These are phyloP conservation scores for Gloeophyllum trabeum DNA, from an alignment of 768 basidiomycete species.

Conservation along the genomic window DNA sequence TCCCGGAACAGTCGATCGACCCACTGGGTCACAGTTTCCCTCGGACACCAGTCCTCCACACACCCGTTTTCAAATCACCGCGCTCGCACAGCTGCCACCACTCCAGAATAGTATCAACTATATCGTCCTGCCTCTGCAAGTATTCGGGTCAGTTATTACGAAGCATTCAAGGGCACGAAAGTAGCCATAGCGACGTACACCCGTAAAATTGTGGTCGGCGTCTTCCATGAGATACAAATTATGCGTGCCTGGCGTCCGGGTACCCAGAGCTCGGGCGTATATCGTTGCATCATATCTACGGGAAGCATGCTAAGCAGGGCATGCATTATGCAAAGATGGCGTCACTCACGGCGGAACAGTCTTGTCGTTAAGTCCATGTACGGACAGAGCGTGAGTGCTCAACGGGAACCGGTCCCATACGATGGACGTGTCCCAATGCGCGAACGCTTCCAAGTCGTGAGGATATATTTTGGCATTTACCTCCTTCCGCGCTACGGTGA, in stretches of 20 bases:
- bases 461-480: constrained; percentile 41
- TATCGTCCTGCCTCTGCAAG: constrained; percentile 45
- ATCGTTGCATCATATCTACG: constrained; percentile 61
- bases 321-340: neutral
- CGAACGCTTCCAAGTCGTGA: constrained; percentile 50
- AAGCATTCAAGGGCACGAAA: neutral
- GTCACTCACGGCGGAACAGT: constrained; percentile 57
- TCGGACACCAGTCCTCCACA: constrained; percentile 49
- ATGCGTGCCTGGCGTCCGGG: constrained; percentile 55
- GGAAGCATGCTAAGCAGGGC: neutral
- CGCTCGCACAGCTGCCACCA: constrained; percentile 47
- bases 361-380: constrained; percentile 65
- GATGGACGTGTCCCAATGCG: constrained; percentile 51
- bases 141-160: neutral
- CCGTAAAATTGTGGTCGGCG: constrained; percentile 73
- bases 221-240: constrained; percentile 58
- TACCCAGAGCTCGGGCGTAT: constrained; percentile 49
- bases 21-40: constrained; percentile 34
- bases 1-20: no score
- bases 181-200: constrained; percentile 25
- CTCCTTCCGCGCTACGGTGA: constrained; percentile 54
- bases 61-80: constrained; percentile 43
- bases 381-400: constrained; percentile 52
- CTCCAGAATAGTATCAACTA: constrained; percentile 54
- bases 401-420: constrained; percentile 62